Base-by-base conservation (phyloP, 495 filamentous ascomycete genomes). In the Glutinoglossum americanum region DNA sequence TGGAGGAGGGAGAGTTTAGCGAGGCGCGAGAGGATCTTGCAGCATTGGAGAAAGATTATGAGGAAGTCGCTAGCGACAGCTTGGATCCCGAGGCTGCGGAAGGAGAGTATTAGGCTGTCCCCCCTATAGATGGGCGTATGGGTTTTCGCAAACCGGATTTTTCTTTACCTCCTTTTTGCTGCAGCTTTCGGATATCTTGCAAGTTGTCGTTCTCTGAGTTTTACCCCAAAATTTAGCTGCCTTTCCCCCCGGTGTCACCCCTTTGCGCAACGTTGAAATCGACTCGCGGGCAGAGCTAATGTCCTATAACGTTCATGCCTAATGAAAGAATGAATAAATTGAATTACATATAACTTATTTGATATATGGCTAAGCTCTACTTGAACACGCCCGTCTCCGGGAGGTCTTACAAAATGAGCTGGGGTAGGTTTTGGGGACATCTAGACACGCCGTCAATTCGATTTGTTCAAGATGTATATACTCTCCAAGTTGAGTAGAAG, bases 1-100 rank as follows among this genome's bases (percentile, higher is more conserved):
- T 94, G 87, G 87, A 94, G 74, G 87, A 94, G 68, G 87, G 87
- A 62, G 87, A 94, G 72, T 94, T 94, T 72, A 83, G 80, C 58
- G 87, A 94, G 74, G 87, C 87, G 51, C 80, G 87, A 56, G 87
- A 94, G 75, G 87, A 94, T 67, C 73, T 94, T 57, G 87, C 87
- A 57, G 87, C 87, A 55, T 76, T 94, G 33, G 83, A 87, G 77
- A 88, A 83, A 78, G 87, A 94, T 65, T 94, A 94, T 67, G 87
- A 92, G 70, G 87, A 94, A 73, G 87, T 93, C 64, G 87, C 84
- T 57, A 77, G 75, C 61, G 87, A 94, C 68, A 76, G 73, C 62
- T 62, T 76, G 54, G 80, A 84, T 11, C 66, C 63, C 17, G 86
- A 84, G 41, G 68, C 57, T n/a, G 81, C 76, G 56, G 83, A 81